phyloP scores from a whole-genome alignment of 2,329 filamentous ascomycete genomes.

The Venturia nashicola region DNA sequence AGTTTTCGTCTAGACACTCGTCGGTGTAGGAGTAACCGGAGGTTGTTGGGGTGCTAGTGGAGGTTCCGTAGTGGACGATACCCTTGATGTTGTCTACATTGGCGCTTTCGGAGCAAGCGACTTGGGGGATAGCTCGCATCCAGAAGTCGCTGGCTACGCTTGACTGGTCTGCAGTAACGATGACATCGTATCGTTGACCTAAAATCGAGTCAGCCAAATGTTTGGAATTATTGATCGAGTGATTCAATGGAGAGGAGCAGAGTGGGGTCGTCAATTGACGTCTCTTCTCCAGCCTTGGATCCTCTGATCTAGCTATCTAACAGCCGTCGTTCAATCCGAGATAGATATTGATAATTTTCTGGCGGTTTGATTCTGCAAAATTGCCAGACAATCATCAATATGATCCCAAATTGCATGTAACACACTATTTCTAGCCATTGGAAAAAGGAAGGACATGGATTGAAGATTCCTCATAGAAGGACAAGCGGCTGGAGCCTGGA shows the following conservation, averaged over 20 bases:
- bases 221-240: too few relatives aligned
- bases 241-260: background rate
- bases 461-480: background rate
- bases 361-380: too few relatives aligned
- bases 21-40: constrained; percentile 19
- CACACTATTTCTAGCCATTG: too few relatives aligned
- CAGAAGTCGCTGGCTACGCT: constrained; percentile 24
- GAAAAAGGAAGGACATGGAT: too few relatives aligned
- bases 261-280: background rate
- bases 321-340: too few relatives aligned
- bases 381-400: too few relatives aligned
- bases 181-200: constrained; percentile 26
- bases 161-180: constrained; percentile 23
- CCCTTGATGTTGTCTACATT: constrained; percentile 25
- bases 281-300: too few relatives aligned
- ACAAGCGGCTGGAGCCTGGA: too few relatives aligned
- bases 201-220: background rate
- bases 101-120: constrained; percentile 19
- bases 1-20: constrained; percentile 30
- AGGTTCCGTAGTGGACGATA: constrained; percentile 29
- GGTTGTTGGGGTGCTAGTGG: constrained; percentile 18
- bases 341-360: too few relatives aligned
- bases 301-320: too few relatives aligned
- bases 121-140: constrained; percentile 16
- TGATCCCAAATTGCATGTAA: too few relatives aligned